Percentiles rank a stretch among this genome's conserved stretches.
Evolutionary conservation across 2,329 filamentous ascomycete genomes (phyloP).

Genomic region (Fusarium irregulare): DNA sequence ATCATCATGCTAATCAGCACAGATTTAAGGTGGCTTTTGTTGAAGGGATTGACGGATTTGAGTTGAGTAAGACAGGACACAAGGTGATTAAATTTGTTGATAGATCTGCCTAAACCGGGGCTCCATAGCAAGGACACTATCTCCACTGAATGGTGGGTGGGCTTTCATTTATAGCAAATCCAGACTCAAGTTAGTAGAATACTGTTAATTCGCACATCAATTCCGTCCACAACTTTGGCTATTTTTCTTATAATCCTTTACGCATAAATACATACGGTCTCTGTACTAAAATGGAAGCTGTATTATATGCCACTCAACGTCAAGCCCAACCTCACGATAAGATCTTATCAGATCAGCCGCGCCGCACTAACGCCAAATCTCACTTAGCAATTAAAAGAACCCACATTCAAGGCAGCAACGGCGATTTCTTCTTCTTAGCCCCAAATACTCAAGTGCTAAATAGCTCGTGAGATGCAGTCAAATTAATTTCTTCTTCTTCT

Average conservation of each 20-base stretch:
- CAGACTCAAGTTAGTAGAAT: neutral
- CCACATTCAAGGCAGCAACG: neutral
- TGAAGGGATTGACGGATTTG: slow-evolving; percentile 49
- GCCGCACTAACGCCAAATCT: neutral
- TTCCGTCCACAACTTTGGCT: accelerated
- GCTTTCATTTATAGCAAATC: neutral
- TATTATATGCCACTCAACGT: neutral
- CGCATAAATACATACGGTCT: neutral
- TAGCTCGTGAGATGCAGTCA: too few relatives aligned
- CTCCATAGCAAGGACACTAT: neutral
- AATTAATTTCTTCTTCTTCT: neutral
- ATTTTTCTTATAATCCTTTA: too few relatives aligned
- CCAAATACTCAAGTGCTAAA: too few relatives aligned
- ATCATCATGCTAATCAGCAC: slow-evolving; percentile 47
- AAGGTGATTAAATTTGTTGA: slow-evolving; percentile 49
- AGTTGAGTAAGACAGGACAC: slow-evolving; percentile 40
- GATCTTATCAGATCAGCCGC: neutral
- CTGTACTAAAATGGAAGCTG: neutral
- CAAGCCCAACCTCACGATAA: neutral
- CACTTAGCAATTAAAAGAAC: neutral
- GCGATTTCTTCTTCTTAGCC: neutral
- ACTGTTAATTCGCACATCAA: accelerated
- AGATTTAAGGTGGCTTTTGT: slow-evolving; percentile 50
- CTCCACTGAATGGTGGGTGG: neutral
- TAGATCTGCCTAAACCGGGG: slow-evolving; percentile 1